Evolutionary conservation across 805 yeast species (phyloP).

Genomic region (Yamadazyma paraphyllophila): DNA sequence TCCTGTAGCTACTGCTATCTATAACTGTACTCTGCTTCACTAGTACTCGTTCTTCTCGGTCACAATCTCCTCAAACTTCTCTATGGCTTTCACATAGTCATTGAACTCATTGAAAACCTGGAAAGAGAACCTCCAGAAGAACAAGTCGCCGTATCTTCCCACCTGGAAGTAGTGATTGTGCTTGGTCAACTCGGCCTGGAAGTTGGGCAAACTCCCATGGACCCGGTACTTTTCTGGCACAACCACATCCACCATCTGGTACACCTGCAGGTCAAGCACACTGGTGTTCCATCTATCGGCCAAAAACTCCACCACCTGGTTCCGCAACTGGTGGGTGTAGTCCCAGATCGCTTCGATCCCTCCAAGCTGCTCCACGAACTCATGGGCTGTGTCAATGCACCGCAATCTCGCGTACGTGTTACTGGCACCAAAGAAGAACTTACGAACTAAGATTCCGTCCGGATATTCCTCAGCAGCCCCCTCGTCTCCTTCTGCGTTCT

Average conservation of each 20-base stretch:
- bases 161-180: background rate
- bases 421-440: constrained; percentile 54
- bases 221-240: constrained; percentile 10
- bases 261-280: background rate
- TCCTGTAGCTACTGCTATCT: no score
- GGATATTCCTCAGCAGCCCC: background rate
- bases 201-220: background rate
- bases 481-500: constrained; percentile 2
- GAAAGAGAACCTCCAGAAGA: constrained; percentile 50
- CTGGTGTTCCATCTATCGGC: constrained; percentile 11
- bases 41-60: background rate
- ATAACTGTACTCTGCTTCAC: background rate
- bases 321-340: constrained; percentile 42
- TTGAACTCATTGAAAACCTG: constrained; percentile 57
- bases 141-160: constrained; percentile 15
- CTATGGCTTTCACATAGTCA: constrained; percentile 51
- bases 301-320: constrained; percentile 32
- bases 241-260: constrained; percentile 10
- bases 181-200: background rate
- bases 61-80: constrained; percentile 25
- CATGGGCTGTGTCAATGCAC: constrained; percentile 47
- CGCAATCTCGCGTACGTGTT: constrained; percentile 42
- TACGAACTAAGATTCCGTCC: constrained; percentile 32
- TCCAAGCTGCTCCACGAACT: constrained; percentile 58
- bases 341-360: constrained; percentile 53